These are phyloP conservation scores for Dillenia suffruticosa DNA, from an alignment of 164 flowering plant genomes.

Conservation along the genomic window DNA sequence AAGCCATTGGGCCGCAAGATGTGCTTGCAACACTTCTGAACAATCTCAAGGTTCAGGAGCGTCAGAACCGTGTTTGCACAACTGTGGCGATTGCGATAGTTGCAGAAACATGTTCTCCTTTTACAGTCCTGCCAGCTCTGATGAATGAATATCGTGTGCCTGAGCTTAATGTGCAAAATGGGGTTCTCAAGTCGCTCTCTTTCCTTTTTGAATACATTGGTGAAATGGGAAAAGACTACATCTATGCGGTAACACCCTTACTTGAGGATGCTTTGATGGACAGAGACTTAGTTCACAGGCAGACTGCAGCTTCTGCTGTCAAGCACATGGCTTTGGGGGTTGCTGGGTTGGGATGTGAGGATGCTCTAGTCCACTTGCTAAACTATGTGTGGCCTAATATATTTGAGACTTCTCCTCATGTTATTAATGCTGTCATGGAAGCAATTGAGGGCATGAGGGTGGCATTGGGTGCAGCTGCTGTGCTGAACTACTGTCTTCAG, in stretches of 20 bases:
- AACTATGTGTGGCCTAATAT: conserved; percentile 96
- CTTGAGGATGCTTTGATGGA: conserved; percentile 99
- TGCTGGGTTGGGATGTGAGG: conserved; percentile 94
- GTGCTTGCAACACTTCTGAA: conserved; percentile 90
- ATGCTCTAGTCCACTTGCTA: conserved; percentile 80
- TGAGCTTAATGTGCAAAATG: conserved; percentile 96
- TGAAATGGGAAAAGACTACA: conserved; percentile 98
- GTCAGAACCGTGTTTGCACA: conserved; percentile 98
- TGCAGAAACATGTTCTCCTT: conserved; percentile 98
- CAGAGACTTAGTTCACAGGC: conserved; percentile 93
- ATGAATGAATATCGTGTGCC: conserved; percentile 99
- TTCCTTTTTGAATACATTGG: conserved; percentile 96
- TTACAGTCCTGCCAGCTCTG: conserved; percentile 90
- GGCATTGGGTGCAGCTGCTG: conserved; percentile 83
- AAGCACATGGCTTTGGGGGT: conserved; percentile 99
- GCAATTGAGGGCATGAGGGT: conserved; percentile 99
- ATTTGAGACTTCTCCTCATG: conserved; percentile 98
- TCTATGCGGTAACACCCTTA: conserved; percentile 96
- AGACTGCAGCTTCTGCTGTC: conserved; percentile 96
- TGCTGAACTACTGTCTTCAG: conserved; percentile 93
- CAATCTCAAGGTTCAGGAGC: conserved; percentile 96
- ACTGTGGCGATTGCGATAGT: conserved; percentile 98
- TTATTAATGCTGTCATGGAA: conserved; percentile 96
- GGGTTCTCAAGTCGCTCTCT: conserved; percentile 89
- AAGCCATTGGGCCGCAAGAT: conserved; percentile 98